Percentiles rank a stretch among this genome's conserved stretches.
Evolutionary conservation across 2,329 filamentous ascomycete genomes (phyloP).

Genomic region (Ophiocordyceps australis): DNA sequence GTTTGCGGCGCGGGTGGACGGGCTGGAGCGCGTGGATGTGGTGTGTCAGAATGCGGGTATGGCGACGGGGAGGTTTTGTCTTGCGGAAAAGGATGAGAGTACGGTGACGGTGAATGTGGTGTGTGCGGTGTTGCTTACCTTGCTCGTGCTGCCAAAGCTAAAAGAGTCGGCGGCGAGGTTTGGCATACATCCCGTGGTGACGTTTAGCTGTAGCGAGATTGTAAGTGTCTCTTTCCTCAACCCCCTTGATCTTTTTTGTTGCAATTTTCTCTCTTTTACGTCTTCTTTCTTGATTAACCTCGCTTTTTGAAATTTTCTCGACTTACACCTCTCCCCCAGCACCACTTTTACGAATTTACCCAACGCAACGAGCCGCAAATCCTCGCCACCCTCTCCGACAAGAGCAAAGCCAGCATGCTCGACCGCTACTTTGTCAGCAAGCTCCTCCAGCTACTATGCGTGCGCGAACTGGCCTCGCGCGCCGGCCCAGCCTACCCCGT

Average conservation of each 20-base stretch:
- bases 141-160: conserved; percentile 31
- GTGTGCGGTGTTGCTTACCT: conserved; percentile 27
- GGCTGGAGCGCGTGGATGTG: conserved; percentile 23
- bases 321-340: not conserved
- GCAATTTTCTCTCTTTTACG: no score
- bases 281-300: no score
- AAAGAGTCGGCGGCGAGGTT: conserved; percentile 14
- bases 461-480: conserved; percentile 7
- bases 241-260: no score
- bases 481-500: conserved; percentile 9
- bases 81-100: conserved; percentile 25
- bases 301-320: no score
- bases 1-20: conserved; percentile 18
- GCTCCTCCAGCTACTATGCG: conserved; percentile 10
- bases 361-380: conserved; percentile 10
- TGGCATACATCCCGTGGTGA: conserved; percentile 8
- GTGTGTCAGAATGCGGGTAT: conserved; percentile 24
- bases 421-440: conserved; percentile 12
- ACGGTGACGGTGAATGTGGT: conserved; percentile 34
- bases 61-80: conserved; percentile 9
- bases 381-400: conserved; percentile 10
- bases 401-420: conserved; percentile 2
- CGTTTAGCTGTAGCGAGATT: conserved; percentile 10
- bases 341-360: conserved; percentile 7
- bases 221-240: no score